These are phyloP conservation scores for Inonotus obliquus DNA, from an alignment of 1,284 basidiomycete genomes.

Conservation along the genomic window DNA sequence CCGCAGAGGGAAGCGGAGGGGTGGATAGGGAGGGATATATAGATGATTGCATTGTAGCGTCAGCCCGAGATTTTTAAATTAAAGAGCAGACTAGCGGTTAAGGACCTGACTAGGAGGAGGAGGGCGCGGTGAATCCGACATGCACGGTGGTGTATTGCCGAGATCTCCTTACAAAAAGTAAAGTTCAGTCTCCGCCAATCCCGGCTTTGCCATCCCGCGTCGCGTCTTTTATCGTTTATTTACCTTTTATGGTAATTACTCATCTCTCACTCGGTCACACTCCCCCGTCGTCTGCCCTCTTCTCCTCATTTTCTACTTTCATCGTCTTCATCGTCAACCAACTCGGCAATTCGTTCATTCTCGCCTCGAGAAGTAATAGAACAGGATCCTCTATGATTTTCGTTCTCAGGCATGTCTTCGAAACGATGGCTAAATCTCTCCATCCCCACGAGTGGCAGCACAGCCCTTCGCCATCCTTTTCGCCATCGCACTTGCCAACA, in stretches of 20 bases:
- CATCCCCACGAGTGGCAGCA: background rate
- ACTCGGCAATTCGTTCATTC: too few relatives aligned
- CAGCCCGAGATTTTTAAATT: background rate
- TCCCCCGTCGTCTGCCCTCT: background rate
- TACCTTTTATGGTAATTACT: too few relatives aligned
- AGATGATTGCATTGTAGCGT: background rate
- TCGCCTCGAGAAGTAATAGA: too few relatives aligned
- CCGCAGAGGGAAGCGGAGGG: constrained; percentile 21
- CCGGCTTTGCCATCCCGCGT: too few relatives aligned
- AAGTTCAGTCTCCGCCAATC: too few relatives aligned
- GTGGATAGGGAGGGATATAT: constrained; percentile 31
- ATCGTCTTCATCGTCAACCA: too few relatives aligned
- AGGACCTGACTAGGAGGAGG: background rate
- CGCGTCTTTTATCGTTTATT: too few relatives aligned
- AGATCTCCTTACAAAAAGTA: too few relatives aligned
- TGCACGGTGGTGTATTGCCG: background rate
- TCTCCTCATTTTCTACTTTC: background rate
- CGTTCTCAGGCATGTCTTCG: background rate
- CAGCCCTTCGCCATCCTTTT: constrained; percentile 3
- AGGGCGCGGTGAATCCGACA: background rate
- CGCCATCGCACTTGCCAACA: background rate
- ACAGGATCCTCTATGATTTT: too few relatives aligned
- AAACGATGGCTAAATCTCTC: background rate
- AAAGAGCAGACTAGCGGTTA: background rate
- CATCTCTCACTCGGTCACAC: background rate